These are phyloP conservation scores for Psidium guajava DNA, from an alignment of 345 rosid species.

Conservation along the genomic window DNA sequence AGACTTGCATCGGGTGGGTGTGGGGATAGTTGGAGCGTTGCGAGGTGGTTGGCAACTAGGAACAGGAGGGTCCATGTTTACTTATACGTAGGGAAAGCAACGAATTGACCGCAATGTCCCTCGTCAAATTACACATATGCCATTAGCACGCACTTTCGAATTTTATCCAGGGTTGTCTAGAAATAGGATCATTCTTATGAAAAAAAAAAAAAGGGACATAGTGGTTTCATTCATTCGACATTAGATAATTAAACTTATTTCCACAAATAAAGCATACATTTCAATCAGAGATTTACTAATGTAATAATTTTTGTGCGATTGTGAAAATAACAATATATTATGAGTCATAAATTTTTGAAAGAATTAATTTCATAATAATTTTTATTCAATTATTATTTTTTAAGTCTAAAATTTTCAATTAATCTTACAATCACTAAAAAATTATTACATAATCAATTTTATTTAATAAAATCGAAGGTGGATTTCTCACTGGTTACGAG, in stretches of 20 bases:
- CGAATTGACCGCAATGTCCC: not conserved
- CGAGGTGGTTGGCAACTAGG: not conserved
- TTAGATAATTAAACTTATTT: not conserved
- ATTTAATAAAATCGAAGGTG: rapidly evolving
- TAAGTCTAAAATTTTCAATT: too few relatives aligned
- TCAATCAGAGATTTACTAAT: too few relatives aligned
- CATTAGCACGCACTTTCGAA: not conserved
- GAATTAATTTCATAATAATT: too few relatives aligned
- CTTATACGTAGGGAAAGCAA: not conserved
- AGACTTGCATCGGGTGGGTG: constrained; percentile 17
- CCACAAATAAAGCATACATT: not conserved
- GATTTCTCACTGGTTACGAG: rapidly evolving
- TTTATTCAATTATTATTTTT: too few relatives aligned
- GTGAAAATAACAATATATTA: too few relatives aligned
- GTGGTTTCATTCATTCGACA: rapidly evolving
- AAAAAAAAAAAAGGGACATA: too few relatives aligned
- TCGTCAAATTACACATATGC: not conserved
- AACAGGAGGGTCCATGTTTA: not conserved
- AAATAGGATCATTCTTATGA: not conserved
- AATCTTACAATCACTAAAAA: too few relatives aligned
- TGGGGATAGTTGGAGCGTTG: not conserved
- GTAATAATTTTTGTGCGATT: too few relatives aligned
- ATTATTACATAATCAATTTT: too few relatives aligned
- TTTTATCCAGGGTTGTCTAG: not conserved
- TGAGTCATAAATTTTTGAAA: too few relatives aligned